Evolutionary conservation across 345 rosid genomes (phyloP), one percentile per base, ranked within the genome.

Genomic region (Cardiospermum halicacabum): DNA sequence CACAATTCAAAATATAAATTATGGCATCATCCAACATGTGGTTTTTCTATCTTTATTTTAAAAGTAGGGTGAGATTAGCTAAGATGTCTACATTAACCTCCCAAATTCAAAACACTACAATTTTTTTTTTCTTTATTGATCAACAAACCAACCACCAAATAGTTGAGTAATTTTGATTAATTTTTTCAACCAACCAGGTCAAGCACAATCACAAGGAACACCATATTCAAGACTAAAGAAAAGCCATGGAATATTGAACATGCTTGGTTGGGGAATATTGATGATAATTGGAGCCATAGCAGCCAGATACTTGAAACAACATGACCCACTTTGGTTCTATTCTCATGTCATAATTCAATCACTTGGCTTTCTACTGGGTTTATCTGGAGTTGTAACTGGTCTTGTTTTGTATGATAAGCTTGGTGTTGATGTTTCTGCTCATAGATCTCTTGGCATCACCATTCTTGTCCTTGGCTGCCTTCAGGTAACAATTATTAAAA

Each of bases 261-360:
- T 86, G 81, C 7, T 82, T 4, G 82, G 97, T 0, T 93, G 98
- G 97, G 93, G 98, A 0, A 74, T 86, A 28, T 16, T 86, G 58
- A 73, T 80, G 78, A 74, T 86, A 55, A 81, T 86, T 3, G 98
- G 98, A 50, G 86, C 71, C 10, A 61, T 88, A 5, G 74, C 78
- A 3, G 94, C 88, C 62, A 79, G 98, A 1, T 56, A 86, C 66
- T 66, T 74, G 26, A 88, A 68, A 75, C 66, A 78, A n/a, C 76
- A 70, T 82, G 97, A 93, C 32, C 92, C 94, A 0, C 6, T 65
- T 6, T 93, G 96, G 98, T 90, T 86, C 77, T 90, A 85, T 66
- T 26, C 69, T 3, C 98, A 90, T 56, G 49, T 40, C 0, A 60
- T 71, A 50, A 49, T 90, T 68, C 97, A 90, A 53, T 62, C 74